Evolutionary conservation across 192 early-diverging fungal genomes (phyloP), one percentile per base, ranked within the genome.

Genomic region (Backusella psychrophila): DNA sequence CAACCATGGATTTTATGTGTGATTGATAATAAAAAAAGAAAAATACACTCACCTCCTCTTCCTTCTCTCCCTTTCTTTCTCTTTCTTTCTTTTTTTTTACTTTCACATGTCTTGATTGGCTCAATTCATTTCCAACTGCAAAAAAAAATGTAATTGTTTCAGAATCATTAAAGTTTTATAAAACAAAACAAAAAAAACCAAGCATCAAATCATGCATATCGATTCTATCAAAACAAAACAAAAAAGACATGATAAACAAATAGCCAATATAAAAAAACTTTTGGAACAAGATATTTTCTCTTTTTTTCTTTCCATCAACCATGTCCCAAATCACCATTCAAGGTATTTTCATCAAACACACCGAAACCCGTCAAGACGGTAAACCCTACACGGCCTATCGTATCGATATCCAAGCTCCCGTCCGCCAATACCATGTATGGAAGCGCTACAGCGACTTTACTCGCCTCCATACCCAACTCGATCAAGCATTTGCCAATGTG

Each of bases 401-500:
- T 33, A 79, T 97, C 53, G 85, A 91, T 42, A 84, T 97, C 14
- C 89, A 90, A 56, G 93, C 91, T 1, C 89, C 94, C 0, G 91
- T 94, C 15, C 86, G 92, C n/a, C 89, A 92, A 5, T 97, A 95
- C 94, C 90, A 85, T 1, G 88, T 96, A 19, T 94, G 92, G 91
- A 94, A 93, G 74, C 90, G 91, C 0, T 93, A 94, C 81, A 90
- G 87, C 46, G 95, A 96, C 71, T 98, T 98, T 81, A 87, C 90
- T 52, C 76, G 85, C 23, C 91, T 98, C 0, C 80, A 93, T 49
- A 77, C 79, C 21, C 90, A 89, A 46, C 87, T 94, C 9, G 34
- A 77, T 1, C 78, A 87, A 23, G 85, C 90, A 49, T 93, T 93
- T 75, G 93, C 93, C 56, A 75, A 85, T 4, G 73, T 88, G 0